Percentiles rank a stretch among this genome's conserved stretches.
Evolutionary conservation across 2,329 filamentous ascomycete species (phyloP).

Genomic region (Calonectria pteridis): DNA sequence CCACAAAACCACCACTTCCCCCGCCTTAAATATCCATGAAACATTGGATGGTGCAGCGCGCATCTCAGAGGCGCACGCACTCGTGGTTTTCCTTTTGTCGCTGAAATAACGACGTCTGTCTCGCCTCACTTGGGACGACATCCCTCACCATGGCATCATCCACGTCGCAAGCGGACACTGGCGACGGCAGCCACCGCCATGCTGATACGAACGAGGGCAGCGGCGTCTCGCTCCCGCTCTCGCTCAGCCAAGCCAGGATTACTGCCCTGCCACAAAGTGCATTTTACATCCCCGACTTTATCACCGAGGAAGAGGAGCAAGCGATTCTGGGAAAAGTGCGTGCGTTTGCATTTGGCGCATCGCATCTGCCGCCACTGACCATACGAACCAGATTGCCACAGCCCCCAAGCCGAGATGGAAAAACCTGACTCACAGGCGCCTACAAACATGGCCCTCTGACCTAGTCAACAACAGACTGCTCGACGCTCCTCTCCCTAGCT

Average conservation of each 20-base stretch:
- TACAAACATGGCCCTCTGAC: constrained; percentile 91
- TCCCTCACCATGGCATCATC: constrained; percentile 30
- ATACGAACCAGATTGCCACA: constrained; percentile 61
- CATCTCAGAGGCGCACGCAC: not conserved
- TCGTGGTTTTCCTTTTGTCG: not conserved
- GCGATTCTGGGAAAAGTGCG: constrained; percentile 77
- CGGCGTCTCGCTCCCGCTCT: constrained; percentile 55
- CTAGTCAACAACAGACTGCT: constrained; percentile 84
- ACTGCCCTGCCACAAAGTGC: constrained; percentile 70
- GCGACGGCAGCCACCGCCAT: not conserved
- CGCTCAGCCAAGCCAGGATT: constrained; percentile 66
- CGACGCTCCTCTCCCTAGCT: constrained; percentile 78
- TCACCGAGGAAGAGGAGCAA: constrained; percentile 80
- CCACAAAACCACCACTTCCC: not conserved
- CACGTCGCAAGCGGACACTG: constrained; percentile 3
- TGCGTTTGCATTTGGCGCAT: constrained; percentile 37
- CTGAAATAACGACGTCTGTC: not conserved
- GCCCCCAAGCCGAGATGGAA: constrained; percentile 87
- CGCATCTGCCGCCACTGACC: constrained; percentile 32
- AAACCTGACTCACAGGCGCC: constrained; percentile 85
- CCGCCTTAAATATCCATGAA: constrained; percentile 12
- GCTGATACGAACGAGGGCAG: constrained; percentile 12
- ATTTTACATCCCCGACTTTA: constrained; percentile 90
- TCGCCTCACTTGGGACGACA: constrained; percentile 2
- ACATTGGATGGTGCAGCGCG: constrained; percentile 5